These are phyloP conservation scores for Closterium sp. DNA, from an alignment of 139 green algal species.

Conservation along the genomic window DNA sequence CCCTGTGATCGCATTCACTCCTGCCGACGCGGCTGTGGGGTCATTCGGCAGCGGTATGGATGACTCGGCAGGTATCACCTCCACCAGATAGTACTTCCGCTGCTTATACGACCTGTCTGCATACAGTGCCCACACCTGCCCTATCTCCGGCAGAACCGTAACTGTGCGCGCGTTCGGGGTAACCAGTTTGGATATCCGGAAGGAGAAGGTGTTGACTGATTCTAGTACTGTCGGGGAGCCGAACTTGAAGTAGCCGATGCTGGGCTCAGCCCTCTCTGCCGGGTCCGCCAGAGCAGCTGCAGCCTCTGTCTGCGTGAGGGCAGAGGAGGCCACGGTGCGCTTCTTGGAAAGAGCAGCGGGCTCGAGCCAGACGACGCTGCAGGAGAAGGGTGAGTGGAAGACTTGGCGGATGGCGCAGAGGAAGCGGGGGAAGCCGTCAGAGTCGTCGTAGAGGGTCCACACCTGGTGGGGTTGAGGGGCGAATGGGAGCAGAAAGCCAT, in stretches of 20 bases:
- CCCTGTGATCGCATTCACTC: background rate
- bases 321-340: background rate
- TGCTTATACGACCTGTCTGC: background rate
- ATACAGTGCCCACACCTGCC: background rate
- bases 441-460: background rate
- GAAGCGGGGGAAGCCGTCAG: background rate
- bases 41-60: background rate
- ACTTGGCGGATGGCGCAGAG: background rate
- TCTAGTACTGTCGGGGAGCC: background rate
- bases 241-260: background rate
- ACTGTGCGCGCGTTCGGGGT: background rate
- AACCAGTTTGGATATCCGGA: background rate
- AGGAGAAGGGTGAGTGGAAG: background rate
- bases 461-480: background rate
- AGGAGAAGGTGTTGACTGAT: background rate
- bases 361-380: background rate
- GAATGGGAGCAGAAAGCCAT: background rate
- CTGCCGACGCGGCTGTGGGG: background rate
- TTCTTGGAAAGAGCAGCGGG: background rate
- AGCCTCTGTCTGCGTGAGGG: background rate
- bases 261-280: background rate
- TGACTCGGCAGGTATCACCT: background rate
- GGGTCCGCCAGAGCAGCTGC: background rate
- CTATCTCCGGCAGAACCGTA: background rate
- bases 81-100: background rate